phyloP scores from a whole-genome alignment of 208 protist genomes.

The Endotrypanum monterogeii region DNA sequence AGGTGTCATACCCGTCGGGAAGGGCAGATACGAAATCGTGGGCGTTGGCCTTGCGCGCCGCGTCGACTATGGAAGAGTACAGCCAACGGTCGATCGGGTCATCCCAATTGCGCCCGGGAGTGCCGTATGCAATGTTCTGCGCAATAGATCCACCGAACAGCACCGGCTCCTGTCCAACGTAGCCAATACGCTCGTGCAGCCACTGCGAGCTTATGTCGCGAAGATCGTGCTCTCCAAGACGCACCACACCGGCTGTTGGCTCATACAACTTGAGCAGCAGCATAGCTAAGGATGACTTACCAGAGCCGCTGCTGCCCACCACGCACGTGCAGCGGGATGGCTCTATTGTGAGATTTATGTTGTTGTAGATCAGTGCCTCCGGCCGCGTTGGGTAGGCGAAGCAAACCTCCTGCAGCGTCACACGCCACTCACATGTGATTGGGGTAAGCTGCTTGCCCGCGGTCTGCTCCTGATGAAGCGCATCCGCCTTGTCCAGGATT shows the following conservation, averaged over 20 bases:
- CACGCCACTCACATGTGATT: conserved; percentile 50
- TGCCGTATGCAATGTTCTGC: conserved; percentile 90
- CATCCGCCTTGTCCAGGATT: conserved; percentile 72
- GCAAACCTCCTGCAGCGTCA: conserved; percentile 66
- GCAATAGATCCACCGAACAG: conserved; percentile 87
- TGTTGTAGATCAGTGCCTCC: conserved; percentile 70
- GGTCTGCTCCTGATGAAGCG: conserved; percentile 36
- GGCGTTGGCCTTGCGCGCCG: conserved; percentile 74
- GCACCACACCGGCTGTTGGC: conserved; percentile 57
- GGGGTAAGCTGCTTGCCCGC: conserved; percentile 49
- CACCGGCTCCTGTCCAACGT: conserved; percentile 87
- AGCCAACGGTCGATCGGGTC: conserved; percentile 80
- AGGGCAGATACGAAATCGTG: conserved; percentile 91
- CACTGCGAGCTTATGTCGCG: conserved; percentile 63
- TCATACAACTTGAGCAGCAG: conserved; percentile 89
- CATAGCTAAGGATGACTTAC: conserved; percentile 84
- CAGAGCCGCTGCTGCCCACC: conserved; percentile 81
- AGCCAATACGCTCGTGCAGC: conserved; percentile 78
- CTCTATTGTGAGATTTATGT: conserved; percentile 65
- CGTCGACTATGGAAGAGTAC: conserved; percentile 65
- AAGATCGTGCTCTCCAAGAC: conserved; percentile 65
- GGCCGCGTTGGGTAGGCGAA: conserved; percentile 89
- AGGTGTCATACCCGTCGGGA: conserved; percentile 90
- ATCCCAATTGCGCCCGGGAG: conserved; percentile 69
- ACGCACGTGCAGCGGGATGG: conserved; percentile 78